Evolutionary conservation across 106 monocot species (phyloP), one percentile per base, ranked within the genome.

Genomic region (Gastrodia elata): DNA sequence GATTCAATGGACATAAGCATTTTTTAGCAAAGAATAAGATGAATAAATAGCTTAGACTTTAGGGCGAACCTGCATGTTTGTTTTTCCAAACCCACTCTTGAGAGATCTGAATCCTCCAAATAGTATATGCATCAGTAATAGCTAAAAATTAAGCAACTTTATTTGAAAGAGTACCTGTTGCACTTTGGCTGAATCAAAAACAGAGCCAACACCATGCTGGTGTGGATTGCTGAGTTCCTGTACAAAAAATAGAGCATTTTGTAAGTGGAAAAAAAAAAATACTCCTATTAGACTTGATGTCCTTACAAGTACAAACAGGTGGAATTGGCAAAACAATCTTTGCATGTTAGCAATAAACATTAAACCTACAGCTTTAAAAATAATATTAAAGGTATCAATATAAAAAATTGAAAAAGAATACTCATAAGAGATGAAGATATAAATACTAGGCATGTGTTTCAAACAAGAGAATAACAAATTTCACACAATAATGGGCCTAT

Each of bases 61-160:
- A 61, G 2, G 10, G 61, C 25, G 18, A 38, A 94, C 95, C 95
- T 86, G 83, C 22, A 71, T 85, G 82, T 52, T 92, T 92, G 70
- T 87, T 96, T 84, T 92, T 92, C 89, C 89, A 89, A 48, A 85
- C 74, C 89, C 87, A 86, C 37, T 96, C 92, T 40, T 89, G 92
- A 35, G 87, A 83, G 78, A 84, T 78, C 42, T 85, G 89, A 74
- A 84, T 61, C 7, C 92, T 89, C 94, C 89, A 77, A 38, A 84
- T 30, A 75, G 6, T 18, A 5, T 36, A 37, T 67, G 30, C 18
- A 67, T 5, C 34, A 67, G 36, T 36, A 67, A 37, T 37, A 38
- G 18, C 4, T 20, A 35, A 38, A 36, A 2, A n/a, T n/a, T 37
- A 67, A 27, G 37, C 32, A 64, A 30, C 33, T 15, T 65, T 1